Base-by-base conservation (phyloP, 345 rosid species). In the Ceriops decandra region DNA sequence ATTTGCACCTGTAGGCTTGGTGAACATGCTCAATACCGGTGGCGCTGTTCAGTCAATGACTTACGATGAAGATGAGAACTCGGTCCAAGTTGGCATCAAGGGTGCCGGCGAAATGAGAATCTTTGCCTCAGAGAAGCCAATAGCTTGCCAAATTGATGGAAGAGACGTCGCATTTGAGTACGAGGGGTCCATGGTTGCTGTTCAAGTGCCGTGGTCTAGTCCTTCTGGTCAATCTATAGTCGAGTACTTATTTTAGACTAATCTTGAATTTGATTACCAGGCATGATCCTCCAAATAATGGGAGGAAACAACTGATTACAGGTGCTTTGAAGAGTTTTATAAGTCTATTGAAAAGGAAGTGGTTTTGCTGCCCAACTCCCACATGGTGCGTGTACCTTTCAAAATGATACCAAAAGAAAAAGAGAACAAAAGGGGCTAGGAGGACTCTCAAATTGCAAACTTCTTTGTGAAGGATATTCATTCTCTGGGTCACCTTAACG, bases 11-110 rank as follows among this genome's bases (percentile, higher is more conserved):
- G 82, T 91, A 31, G 97, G 99, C 15, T 76, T 91, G 31, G 87
- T 81, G 67, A 87, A 90, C 82, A 95, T 91, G 99, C 93, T 91
- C 54, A 95, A 95, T 80, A 68, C 82, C 2, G 96, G 99, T 3
- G 99, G 98, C 1, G 97, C 99, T 4, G 76, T 91, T 57, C 86
- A 72, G 52, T 86, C 92, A 24, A 6, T 87, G 77, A 67, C 61
- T 24, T 80, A 80, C 51, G 51, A 70, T 31, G 83, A 75, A 0
- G 54, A 56, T 10, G 32, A 59, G 1, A 53, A 63, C n/a, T 82
- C 76, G 1, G 91, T 80, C 22, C 63, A 67, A 63, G 68, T 90
- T 5, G 86, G 82, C 35, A 83, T 91, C 30, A 86, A 74, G 74
- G 98, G 99, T n/a, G 46, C 70, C 0, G 99, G 99, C 17, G 90